Percentiles rank a stretch among this genome's conserved stretches.
Conservation (phyloP, 2,329 filamentous ascomycete genomes). For the Aspergillus glaucus region DNA sequence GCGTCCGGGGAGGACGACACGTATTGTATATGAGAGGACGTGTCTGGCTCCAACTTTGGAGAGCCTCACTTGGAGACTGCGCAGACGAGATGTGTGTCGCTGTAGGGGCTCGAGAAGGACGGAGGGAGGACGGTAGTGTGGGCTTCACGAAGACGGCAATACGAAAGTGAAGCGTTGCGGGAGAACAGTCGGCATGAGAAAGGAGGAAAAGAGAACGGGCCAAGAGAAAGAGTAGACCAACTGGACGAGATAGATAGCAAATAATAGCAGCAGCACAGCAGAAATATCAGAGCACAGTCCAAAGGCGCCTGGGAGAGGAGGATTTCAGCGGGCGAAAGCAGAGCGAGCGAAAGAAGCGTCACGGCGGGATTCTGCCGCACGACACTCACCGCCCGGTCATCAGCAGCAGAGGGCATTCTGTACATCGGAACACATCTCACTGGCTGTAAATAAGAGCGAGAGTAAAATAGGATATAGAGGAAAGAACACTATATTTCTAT, state of each 20-base stretch:
- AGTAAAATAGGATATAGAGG: neutral
- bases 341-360: slow-evolving; percentile 19
- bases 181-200: slow-evolving; percentile 28
- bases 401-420: neutral
- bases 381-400: slow-evolving; percentile 15
- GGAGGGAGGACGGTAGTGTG: slow-evolving; percentile 18
- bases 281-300: slow-evolving; percentile 8
- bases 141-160: slow-evolving; percentile 28
- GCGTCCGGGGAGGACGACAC: neutral
- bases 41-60: neutral
- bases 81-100: slow-evolving; percentile 11
- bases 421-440: too few species aligned
- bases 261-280: slow-evolving; percentile 1
- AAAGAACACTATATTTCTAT: neutral
- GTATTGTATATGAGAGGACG: neutral
- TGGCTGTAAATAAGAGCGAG: too few species aligned
- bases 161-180: slow-evolving; percentile 26
- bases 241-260: neutral
- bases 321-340: slow-evolving; percentile 14
- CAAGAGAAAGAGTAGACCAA: slow-evolving; percentile 2
- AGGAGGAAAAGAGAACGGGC: slow-evolving; percentile 3
- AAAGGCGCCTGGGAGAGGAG: slow-evolving; percentile 9
- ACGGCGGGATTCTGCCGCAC: slow-evolving; percentile 20
- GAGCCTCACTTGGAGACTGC: slow-evolving; percentile 4
- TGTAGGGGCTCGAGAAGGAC: neutral